phyloP scores from a whole-genome alignment of 345 rosid genomes.

The Theobroma cacao region DNA sequence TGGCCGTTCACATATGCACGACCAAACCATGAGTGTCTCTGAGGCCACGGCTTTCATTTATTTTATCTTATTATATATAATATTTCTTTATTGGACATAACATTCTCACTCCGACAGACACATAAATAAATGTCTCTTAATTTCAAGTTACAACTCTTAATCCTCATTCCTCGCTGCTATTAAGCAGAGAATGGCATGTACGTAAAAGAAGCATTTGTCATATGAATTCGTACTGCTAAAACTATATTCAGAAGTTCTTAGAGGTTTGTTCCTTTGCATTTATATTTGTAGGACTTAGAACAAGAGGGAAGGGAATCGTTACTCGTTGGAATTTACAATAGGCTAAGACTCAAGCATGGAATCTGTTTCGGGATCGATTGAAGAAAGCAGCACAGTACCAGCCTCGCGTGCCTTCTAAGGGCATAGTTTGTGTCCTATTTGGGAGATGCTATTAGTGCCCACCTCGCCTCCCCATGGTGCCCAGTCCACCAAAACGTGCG shows the following conservation, averaged over 20 bases:
- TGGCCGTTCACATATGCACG: neutral
- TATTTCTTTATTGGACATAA: too few species aligned
- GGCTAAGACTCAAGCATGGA: neutral
- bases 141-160: too few species aligned
- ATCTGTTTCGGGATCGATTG: neutral
- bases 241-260: neutral
- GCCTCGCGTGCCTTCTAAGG: slow-evolving; percentile 8
- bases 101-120: neutral
- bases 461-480: neutral
- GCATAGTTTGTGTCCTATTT: neutral
- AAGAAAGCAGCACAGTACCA: neutral
- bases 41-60: neutral
- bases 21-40: neutral
- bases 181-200: neutral
- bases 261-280: neutral
- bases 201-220: neutral
- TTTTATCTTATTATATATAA: neutral
- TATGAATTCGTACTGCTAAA: neutral
- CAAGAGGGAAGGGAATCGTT: neutral
- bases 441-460: neutral
- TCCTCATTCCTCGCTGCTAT: neutral
- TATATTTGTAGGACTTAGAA: neutral
- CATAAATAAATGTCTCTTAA: too few species aligned
- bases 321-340: neutral
- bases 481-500: neutral